Percentiles rank a stretch among this genome's conserved stretches.
phyloP scores from a whole-genome alignment of 1,284 basidiomycete genomes.

The Violaceomyces palustris region DNA sequence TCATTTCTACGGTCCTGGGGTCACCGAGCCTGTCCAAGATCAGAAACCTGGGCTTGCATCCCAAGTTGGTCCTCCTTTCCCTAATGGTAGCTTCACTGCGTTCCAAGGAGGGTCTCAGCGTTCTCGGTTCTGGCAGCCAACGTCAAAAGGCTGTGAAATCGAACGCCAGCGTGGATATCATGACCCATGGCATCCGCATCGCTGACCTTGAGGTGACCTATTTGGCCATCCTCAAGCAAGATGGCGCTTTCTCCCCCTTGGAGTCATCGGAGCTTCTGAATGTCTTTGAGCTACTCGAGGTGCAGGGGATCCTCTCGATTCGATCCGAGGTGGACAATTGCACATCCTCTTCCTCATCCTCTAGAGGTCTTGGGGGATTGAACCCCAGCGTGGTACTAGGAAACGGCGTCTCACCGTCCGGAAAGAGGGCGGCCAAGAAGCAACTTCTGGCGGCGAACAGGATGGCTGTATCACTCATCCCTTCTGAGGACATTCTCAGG shows the following conservation, averaged over 20 bases:
- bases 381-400: neutral
- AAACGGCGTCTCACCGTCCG: constrained; percentile 28
- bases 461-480: no score
- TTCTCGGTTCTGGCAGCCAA: constrained; percentile 20
- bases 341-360: constrained; percentile 1
- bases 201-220: constrained; percentile 43
- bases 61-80: constrained; percentile 46
- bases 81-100: constrained; percentile 36
- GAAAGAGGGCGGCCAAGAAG: constrained; percentile 42
- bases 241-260: constrained; percentile 33
- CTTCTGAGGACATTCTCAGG: constrained; percentile 27
- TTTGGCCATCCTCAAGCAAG: constrained; percentile 26
- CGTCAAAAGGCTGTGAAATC: neutral
- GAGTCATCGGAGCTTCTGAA: constrained; percentile 45
- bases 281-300: constrained; percentile 47
- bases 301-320: constrained; percentile 41
- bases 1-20: constrained; percentile 46
- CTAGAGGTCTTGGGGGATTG: neutral
- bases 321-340: constrained; percentile 16
- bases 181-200: constrained; percentile 14
- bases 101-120: constrained; percentile 11
- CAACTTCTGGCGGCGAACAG: constrained; percentile 38
- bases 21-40: constrained; percentile 41
- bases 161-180: neutral
- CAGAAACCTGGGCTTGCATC: constrained; percentile 41